Base-by-base conservation (phyloP, 352 stramenopile species). In the Phytophthora boehmeriae region DNA sequence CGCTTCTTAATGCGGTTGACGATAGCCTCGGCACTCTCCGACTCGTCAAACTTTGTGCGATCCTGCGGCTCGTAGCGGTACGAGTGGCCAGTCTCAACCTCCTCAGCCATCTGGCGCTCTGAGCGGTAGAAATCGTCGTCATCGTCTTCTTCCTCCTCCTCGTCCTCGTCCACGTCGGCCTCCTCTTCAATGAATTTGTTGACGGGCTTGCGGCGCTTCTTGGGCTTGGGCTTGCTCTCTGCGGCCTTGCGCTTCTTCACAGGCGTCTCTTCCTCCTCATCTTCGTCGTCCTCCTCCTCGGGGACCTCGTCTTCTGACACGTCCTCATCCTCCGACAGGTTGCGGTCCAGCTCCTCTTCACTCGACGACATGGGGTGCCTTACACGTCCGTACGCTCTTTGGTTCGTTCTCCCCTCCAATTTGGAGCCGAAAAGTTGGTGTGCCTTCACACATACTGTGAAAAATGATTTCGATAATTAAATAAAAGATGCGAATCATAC, bases 101-200 rank as follows among this genome's bases (percentile, higher is more conserved):
- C 83, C 60, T 96, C 86, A 17, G 84, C 88, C 54, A 95, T 73
- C 41, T 74, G 78, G 22, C 88, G 84, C 59, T 96, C 88, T 11
- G 76, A 88, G 57, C 68, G 71, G 50, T 93, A 93, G 41, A 92
- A 90, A 46, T 88, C 86, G 23, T 83, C 82, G 5, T 93, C 84
- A 5, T 96, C 87, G 2, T 93, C 88, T 49, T 96, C 88, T 44
- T 94, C 87, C 30, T 95, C 86, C 10, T 93, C 86, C 32, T 96
- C 88, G 38, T 96, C 88, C 35, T 94, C 88, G 36, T 94, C 88
- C 22, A 95, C 88, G 48, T 96, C 88, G 35, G 88, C 88, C 49
- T 95, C 87, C 45, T 95, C 86, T 50, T 96, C 88, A 46, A 96
- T 96, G 65, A 96, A 96, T 66, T 92, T 96, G 78, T 93, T 95